Base-by-base conservation (phyloP, 371 early-diverging fungal species). In the Syncephalis plumigaleata region DNA sequence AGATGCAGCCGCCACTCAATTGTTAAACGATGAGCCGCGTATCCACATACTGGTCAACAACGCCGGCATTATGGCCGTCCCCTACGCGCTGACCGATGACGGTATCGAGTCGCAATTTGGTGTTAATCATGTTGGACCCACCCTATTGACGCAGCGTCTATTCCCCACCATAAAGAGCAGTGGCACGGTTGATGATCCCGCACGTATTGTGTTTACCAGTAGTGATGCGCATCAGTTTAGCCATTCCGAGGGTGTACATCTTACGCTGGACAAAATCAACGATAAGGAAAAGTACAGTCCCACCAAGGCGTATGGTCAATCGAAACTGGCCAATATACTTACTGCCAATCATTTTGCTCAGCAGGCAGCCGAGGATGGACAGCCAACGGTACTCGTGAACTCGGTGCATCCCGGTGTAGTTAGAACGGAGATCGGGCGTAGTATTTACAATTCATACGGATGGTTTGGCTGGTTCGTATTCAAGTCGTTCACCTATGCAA, bases 31-130 rank as follows among this genome's bases (percentile, higher is more conserved):
- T 8, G 58, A 66, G 1, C 43, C 55, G 13, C 59, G 71, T 7
- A 40, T 40, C 21, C 4, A 40, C 21, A 21, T 40, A 3, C 21
- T 40, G 4, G 26, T 51, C 16, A 51, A 51, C 24, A 51, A 51
- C 31, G 46, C 52, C 24, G 52, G 40, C 16, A 51, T 51, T 40
- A 39, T 39, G 52, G 46, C 46, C n/a, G 31, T 40, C 13, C 83
- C 87, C 0, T 71, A 66, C 21, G 59, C 59, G 0, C 51, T 65
- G 18, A 75, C 84, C 5, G 59, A 61, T 26, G 84, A 87, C 55
- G 83, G 79, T 11, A 59, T 75, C 21, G 86, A 88, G 61, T 51
- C 63, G 39, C 86, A 84, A 61, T 80, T 78, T 48, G 79, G 67
- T 0, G 66, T 70, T 39, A 88, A 91, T 61, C 87, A 87, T 48